Conservation (phyloP, 306 rosid genomes). For the Cucumis sativus region Cucumber_9930_V3 NC_026661.2:17207001-17207500, state of each 20-base stretch:
- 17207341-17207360: neutral
- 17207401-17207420: neutral
- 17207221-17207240: neutral
- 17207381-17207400: neutral
- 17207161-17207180: constrained; percentile 3
- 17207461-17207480: neutral
- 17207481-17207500: neutral
- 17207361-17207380: neutral
- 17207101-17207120: constrained; percentile 36
- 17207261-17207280: neutral
- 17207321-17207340: neutral
- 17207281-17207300: neutral
- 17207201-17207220: neutral
- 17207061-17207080: constrained; percentile 21
- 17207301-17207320: neutral
- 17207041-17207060: constrained; percentile 30
- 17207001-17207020: constrained; percentile 12
- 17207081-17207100: constrained; percentile 26
- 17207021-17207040: constrained; percentile 12
- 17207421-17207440: too few species aligned
- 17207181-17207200: neutral
- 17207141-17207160: constrained; percentile 1
- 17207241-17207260: neutral
- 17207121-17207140: constrained; percentile 65
- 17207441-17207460: neutral